phyloP scores from a whole-genome alignment of 495 filamentous ascomycete species.

The Hypomontagnella submonticulosa region DNA sequence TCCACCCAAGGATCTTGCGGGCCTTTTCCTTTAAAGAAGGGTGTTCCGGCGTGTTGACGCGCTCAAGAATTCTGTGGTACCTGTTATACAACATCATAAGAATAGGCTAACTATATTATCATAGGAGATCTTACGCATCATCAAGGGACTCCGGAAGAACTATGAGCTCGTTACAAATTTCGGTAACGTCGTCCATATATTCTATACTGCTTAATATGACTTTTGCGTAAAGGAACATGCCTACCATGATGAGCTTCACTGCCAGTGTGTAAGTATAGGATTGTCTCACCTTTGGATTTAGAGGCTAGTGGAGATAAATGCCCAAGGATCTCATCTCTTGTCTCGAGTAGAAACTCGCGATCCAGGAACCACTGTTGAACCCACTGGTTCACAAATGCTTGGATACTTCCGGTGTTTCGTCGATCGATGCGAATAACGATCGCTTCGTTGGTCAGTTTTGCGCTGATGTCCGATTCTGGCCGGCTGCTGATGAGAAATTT shows the following conservation, averaged over 20 bases:
- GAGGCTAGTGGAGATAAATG: constrained; percentile 30
- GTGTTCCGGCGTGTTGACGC: too few relatives aligned
- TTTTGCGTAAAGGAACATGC: constrained; percentile 46
- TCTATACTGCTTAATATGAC: constrained; percentile 35
- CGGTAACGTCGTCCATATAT: constrained; percentile 18
- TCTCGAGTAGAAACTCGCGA: constrained; percentile 5
- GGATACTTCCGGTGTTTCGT: constrained; percentile 41
- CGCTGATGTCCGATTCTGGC: constrained; percentile 12
- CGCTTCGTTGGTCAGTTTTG: constrained; percentile 20
- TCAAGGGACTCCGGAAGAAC: constrained; percentile 42
- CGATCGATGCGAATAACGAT: constrained; percentile 34
- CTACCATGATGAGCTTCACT: constrained; percentile 7
- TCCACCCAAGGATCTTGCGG: too few relatives aligned
- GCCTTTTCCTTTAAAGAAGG: too few relatives aligned
- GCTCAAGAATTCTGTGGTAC: too few relatives aligned
- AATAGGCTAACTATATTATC: neutral
- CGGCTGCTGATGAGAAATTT: neutral
- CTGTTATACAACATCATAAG: too few relatives aligned
- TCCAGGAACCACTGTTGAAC: constrained; percentile 26
- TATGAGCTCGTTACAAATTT: constrained; percentile 37
- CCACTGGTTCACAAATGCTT: constrained; percentile 31
- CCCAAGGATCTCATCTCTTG: constrained; percentile 3
- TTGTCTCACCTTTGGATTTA: constrained; percentile 39
- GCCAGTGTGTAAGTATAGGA: too few relatives aligned
- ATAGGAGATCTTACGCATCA: constrained; percentile 38